These are phyloP conservation scores for Fusarium sp. DNA, from an alignment of 2,329 filamentous ascomycete species.

Conservation along the genomic window DNA sequence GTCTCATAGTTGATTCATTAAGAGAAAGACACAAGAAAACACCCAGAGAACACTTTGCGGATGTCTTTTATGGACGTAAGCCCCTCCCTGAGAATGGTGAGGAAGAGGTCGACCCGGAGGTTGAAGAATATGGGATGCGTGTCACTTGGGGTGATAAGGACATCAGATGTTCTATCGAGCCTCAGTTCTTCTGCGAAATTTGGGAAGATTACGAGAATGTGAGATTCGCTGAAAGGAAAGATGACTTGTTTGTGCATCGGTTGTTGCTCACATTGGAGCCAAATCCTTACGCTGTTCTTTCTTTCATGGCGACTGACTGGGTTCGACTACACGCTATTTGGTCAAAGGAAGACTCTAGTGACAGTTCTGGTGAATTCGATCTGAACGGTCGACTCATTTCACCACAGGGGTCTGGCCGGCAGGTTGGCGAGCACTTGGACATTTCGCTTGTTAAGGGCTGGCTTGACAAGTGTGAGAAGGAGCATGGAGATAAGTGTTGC, in stretches of 20 bases:
- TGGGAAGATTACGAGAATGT: neutral
- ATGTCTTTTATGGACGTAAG: neutral
- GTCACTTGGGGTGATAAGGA: neutral
- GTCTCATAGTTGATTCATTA: slow-evolving; percentile 1
- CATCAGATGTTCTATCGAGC: slow-evolving; percentile 3
- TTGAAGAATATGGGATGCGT: slow-evolving; percentile 10
- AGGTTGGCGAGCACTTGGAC: neutral
- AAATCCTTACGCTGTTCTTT: neutral
- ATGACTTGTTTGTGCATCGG: neutral
- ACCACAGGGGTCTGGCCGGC: neutral
- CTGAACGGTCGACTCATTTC: neutral
- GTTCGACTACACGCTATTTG: slow-evolving; percentile 11
- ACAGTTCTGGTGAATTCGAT: neutral
- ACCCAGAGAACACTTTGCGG: neutral
- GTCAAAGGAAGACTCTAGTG: neutral
- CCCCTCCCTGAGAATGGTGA: neutral
- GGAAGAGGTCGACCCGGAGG: neutral
- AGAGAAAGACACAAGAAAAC: slow-evolving; percentile 7
- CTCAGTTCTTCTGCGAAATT: neutral
- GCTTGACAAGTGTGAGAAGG: slow-evolving; percentile 19
- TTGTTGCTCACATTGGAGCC: slow-evolving; percentile 4
- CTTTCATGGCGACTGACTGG: neutral
- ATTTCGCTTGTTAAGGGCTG: neutral
- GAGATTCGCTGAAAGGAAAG: neutral
- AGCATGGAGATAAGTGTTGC: slow-evolving; percentile 1